Evolutionary conservation across 345 rosid species (phyloP), one percentile per base, ranked within the genome.

Genomic region (Syzygium aqueum): DNA sequence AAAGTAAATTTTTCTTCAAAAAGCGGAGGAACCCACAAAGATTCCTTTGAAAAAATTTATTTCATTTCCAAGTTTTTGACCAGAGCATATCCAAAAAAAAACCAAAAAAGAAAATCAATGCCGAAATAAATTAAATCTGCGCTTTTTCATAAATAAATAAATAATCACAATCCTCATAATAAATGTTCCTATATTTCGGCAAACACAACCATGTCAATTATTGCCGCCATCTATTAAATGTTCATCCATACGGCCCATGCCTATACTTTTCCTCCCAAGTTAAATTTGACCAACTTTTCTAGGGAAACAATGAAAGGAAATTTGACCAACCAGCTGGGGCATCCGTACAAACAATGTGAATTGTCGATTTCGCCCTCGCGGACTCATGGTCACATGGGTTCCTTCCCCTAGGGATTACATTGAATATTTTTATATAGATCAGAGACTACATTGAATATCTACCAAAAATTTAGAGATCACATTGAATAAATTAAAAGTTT

Each of bases 121-220:
- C 9, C 6, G 22, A 67, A 67, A 17, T 0, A 67, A 33, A 67
- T 67, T 67, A 67, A 67, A 8, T 33, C 13, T 33, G 37, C 3
- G 46, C 25, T 33, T 67, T 17, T 33, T 46, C 46, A 67, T 37
- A 33, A 2, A 67, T 17, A 8, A 19, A 53, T 14, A 53, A 53
- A 22, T 17, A 33, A 67, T 67, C 80, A 9, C 80, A 67, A 67
- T 33, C 46, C 43, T 33, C 78, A 67, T 67, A 85, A 85, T 56
- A 85, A 56, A 37, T 85, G 86, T 85, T 85, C 33, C 73, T 61
- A 85, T 86, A 88, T 90, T 91, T 92, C 90, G 91, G 92, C 93
- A 90, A 91, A 89, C 85, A 86, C 89, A 92, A 13, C 53, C 53
- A 90, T 89, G 90, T 92, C 93, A 77, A 91, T 89, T 90, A 91